Evolutionary conservation across 2,329 filamentous ascomycete species (phyloP).

Genomic region (Fusarium odoratissimum): DNA sequence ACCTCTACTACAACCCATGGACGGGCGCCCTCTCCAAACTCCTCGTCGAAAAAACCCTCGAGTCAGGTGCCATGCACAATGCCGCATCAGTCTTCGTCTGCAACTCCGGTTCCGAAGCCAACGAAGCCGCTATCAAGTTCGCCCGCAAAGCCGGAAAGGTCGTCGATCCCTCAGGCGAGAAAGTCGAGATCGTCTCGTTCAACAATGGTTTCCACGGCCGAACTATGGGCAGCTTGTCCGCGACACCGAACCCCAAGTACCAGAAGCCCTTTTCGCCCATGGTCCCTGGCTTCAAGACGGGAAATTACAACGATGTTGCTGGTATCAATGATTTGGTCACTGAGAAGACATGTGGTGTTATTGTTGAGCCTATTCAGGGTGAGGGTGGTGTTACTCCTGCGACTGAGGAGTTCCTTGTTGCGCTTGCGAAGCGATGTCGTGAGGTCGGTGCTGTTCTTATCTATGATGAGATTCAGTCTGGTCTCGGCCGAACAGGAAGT

Average conservation of each 20-base stretch:
- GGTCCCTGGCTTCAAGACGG: constrained; percentile 92
- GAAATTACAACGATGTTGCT: constrained; percentile 83
- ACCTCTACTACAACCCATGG: constrained; percentile 98
- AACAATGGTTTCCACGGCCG: constrained; percentile 93
- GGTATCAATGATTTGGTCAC: constrained; percentile 80
- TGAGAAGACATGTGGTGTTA: constrained; percentile 89
- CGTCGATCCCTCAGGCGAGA: constrained; percentile 75
- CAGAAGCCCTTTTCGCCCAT: constrained; percentile 95
- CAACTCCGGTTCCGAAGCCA: constrained; percentile 97
- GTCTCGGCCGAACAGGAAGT: constrained; percentile 84
- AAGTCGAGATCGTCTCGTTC: constrained; percentile 91
- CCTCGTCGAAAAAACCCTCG: constrained; percentile 82
- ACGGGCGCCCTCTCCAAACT: constrained; percentile 89
- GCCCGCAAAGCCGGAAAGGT: constrained; percentile 89
- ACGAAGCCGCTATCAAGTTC: constrained; percentile 98
- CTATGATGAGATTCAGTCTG: constrained; percentile 98
- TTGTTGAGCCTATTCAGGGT: constrained; percentile 96
- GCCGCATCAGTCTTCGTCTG: constrained; percentile 88
- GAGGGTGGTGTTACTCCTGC: constrained; percentile 93
- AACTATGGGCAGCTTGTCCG: constrained; percentile 95
- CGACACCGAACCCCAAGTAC: constrained; percentile 97
- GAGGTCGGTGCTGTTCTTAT: constrained; percentile 90
- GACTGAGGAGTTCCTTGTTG: constrained; percentile 82
- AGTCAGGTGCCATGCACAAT: constrained; percentile 84
- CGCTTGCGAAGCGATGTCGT: constrained; percentile 85